These are phyloP conservation scores for Trametes elegans DNA, from an alignment of 768 basidiomycete genomes.

Conservation along the genomic window DNA sequence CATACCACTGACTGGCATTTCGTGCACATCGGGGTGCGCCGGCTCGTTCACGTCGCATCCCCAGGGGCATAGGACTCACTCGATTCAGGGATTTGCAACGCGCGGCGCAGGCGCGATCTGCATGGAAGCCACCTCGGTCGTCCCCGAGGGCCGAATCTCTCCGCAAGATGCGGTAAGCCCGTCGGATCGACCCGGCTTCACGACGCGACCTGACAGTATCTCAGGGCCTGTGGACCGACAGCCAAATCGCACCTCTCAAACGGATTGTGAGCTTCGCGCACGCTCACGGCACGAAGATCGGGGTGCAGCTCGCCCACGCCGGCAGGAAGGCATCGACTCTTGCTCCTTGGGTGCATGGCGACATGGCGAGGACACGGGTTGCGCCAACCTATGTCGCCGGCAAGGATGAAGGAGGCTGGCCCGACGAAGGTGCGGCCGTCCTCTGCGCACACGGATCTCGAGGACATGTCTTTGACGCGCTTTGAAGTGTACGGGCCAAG, in stretches of 20 bases:
- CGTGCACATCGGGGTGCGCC: constrained; percentile 65
- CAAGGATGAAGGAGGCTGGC: constrained; percentile 67
- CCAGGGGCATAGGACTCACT: not conserved
- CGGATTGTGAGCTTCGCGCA: constrained; percentile 75
- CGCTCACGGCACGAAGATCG: constrained; percentile 65
- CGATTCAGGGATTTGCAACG: constrained; percentile 57
- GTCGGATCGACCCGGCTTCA: not conserved
- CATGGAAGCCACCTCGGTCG: constrained; percentile 72
- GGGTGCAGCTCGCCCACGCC: constrained; percentile 78
- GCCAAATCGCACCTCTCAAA: constrained; percentile 67
- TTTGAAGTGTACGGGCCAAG: constrained; percentile 61
- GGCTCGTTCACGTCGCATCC: not conserved
- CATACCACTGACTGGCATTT: constrained; percentile 83
- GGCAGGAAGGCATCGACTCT: constrained; percentile 71
- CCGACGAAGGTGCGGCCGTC: constrained; percentile 47
- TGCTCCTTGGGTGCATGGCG: constrained; percentile 61
- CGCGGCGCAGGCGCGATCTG: constrained; percentile 69
- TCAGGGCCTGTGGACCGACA: constrained; percentile 72
- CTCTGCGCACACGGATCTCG: not conserved
- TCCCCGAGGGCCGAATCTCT: constrained; percentile 74
- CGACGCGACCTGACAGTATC: not conserved
- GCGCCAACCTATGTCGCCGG: constrained; percentile 36
- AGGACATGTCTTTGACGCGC: not conserved
- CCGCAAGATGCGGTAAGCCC: constrained; percentile 65
- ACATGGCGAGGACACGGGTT: constrained; percentile 33